Percentiles rank a stretch among this genome's conserved stretches.
phyloP scores from a whole-genome alignment of 106 monocot genomes.

The Iris macrosiphon region DNA sequence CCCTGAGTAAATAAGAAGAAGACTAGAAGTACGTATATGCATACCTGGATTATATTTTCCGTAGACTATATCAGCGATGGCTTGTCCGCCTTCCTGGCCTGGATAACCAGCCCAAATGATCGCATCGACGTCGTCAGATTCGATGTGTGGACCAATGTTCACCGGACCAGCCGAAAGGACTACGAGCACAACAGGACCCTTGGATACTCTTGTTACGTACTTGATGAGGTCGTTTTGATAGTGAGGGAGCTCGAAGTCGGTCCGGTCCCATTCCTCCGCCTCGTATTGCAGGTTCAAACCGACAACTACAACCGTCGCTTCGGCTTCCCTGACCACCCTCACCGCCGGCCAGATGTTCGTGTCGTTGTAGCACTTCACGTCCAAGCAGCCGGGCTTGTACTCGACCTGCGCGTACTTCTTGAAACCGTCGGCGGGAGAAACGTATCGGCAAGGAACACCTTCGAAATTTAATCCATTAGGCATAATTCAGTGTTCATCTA shows the following conservation, averaged over 20 bases:
- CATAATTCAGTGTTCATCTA: too few relatives aligned
- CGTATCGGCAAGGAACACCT: slow-evolving; percentile 26
- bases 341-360: neutral
- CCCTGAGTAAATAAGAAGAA: neutral
- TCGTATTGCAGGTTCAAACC: slow-evolving; percentile 21
- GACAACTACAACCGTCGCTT: slow-evolving; percentile 21
- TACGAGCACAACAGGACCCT: slow-evolving; percentile 30
- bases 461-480: too few relatives aligned
- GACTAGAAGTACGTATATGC: neutral
- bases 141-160: slow-evolving; percentile 10
- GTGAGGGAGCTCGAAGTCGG: slow-evolving; percentile 23
- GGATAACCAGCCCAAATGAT: slow-evolving; percentile 45
- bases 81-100: slow-evolving; percentile 32
- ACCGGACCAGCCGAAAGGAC: slow-evolving; percentile 18
- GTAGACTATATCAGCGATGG: slow-evolving; percentile 39
- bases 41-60: slow-evolving; percentile 36
- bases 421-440: slow-evolving; percentile 5
- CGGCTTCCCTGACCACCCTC: slow-evolving; percentile 10
- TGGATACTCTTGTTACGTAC: slow-evolving; percentile 10
- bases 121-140: slow-evolving; percentile 15
- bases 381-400: neutral
- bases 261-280: slow-evolving; percentile 18
- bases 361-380: neutral
- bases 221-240: slow-evolving; percentile 19
- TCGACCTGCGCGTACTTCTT: neutral